Evolutionary conservation across 1,139 yeast species (phyloP).

Genomic region (Pichia sp.): DNA sequence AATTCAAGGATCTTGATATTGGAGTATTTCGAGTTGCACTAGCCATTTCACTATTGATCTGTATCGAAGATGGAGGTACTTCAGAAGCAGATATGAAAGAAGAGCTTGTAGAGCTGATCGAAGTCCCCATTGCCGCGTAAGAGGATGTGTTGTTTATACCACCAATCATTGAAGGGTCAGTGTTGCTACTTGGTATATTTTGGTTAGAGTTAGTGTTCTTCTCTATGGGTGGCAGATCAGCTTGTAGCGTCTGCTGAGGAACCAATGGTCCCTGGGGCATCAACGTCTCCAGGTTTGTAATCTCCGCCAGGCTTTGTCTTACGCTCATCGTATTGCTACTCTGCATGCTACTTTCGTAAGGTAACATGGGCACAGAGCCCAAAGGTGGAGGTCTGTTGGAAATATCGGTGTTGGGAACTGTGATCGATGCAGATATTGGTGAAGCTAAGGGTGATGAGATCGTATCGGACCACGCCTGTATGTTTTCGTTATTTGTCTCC

Average conservation of each 20-base stretch:
- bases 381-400: background rate
- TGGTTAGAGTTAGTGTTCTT: background rate
- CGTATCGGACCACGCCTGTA: background rate
- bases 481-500: background rate
- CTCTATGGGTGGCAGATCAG: background rate
- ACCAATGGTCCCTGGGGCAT: background rate
- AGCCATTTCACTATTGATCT: background rate
- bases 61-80: slow-evolving; percentile 2
- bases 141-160: background rate
- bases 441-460: background rate
- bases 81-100: slow-evolving; percentile 1
- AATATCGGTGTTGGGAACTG: background rate
- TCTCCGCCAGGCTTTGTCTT: background rate
- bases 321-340: background rate
- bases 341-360: background rate
- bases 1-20: slow-evolving; percentile 2
- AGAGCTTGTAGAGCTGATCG: slow-evolving; percentile 8
- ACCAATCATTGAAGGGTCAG: background rate
- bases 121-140: background rate
- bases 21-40: background rate
- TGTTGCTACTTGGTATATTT: background rate
- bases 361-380: background rate
- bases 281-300: background rate
- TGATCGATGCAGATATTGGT: background rate
- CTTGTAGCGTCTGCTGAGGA: background rate